These are phyloP conservation scores for Volvox africanus DNA, from an alignment of 139 green algal genomes.

Conservation along the genomic window DNA sequence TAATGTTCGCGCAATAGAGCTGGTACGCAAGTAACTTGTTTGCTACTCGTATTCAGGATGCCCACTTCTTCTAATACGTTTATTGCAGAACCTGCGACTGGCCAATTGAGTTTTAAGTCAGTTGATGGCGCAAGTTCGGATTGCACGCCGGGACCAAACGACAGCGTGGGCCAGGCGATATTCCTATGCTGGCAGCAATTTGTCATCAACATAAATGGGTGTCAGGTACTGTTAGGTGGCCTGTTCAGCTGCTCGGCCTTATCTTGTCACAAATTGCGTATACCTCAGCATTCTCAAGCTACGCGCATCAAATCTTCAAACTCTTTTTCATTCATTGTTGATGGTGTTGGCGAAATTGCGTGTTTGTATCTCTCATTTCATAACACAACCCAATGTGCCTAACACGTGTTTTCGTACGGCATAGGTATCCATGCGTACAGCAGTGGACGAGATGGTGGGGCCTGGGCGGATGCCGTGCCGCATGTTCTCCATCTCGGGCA, in stretches of 20 bases:
- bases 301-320: too few relatives aligned
- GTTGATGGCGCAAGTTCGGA: background rate
- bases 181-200: conserved; percentile 13
- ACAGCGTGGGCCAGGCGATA: conserved; percentile 6
- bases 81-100: background rate
- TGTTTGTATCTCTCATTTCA: background rate
- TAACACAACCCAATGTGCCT: background rate
- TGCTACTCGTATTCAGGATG: too few relatives aligned
- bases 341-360: background rate
- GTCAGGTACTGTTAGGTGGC: background rate
- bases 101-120: background rate
- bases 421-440: conserved; percentile 9
- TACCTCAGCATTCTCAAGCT: too few relatives aligned
- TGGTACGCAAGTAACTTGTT: too few relatives aligned
- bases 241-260: too few relatives aligned
- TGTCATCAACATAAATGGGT: background rate
- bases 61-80: background rate
- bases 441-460: background rate
- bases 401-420: too few relatives aligned
- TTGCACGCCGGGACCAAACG: background rate
- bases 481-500: background rate
- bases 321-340: too few relatives aligned
- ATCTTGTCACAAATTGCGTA: too few relatives aligned
- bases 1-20: too few relatives aligned
- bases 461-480: conserved; percentile 13